Evolutionary conservation across 305 asterid genomes (phyloP).

Genomic region (Fraxinus dipetala): DNA sequence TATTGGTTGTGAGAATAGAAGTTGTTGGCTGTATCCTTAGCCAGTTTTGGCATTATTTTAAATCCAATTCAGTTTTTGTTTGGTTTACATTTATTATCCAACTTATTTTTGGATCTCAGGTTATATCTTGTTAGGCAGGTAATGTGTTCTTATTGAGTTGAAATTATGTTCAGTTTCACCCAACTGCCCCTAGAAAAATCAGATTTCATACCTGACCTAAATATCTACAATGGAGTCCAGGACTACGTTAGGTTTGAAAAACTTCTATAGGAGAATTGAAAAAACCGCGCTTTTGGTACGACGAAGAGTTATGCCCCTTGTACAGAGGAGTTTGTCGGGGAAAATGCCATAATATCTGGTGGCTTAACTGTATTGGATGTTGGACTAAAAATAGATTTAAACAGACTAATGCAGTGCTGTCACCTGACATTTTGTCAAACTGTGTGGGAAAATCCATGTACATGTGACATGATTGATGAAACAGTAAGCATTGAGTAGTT

Average conservation of each 20-base stretch:
- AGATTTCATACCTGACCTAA: no score
- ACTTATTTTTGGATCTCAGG: no score
- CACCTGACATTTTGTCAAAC: no score
- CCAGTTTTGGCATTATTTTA: background rate
- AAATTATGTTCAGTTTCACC: background rate
- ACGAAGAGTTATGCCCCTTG: no score
- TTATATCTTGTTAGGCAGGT: background rate
- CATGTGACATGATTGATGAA: background rate
- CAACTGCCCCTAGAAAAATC: background rate
- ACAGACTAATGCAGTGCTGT: no score
- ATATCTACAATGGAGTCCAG: background rate
- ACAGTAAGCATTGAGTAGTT: background rate
- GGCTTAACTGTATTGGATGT: no score
- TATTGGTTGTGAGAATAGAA: constrained; percentile 15
- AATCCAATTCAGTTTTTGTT: background rate
- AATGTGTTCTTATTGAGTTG: background rate
- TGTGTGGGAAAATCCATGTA: no score
- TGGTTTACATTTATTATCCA: no score
- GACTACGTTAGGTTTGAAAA: background rate
- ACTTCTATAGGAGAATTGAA: background rate
- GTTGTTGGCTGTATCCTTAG: constrained; percentile 28
- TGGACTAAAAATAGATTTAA: no score
- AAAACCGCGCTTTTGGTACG: background rate
- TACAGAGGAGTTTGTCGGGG: no score
- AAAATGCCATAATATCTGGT: no score